A percentile compares a stretch with the other conserved stretches of the same genome.
Conservation (phyloP, 1,139 yeast genomes). For the Sugiyamaella grinbergsii region DNA sequence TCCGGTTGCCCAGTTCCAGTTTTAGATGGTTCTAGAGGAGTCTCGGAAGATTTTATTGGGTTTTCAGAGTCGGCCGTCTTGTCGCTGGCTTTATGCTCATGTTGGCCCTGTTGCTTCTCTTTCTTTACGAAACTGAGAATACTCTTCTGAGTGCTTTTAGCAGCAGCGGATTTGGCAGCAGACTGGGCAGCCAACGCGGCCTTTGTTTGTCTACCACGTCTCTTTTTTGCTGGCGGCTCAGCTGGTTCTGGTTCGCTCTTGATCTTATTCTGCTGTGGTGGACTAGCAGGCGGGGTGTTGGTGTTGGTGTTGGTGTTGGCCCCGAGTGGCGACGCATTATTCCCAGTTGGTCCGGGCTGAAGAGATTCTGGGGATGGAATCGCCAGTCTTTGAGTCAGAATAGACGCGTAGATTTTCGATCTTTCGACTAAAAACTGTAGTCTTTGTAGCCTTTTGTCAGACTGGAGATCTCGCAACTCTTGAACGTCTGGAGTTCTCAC, state of each 20-base stretch:
- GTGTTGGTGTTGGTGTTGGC: conserved; percentile 30
- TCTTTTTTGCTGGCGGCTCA: not conserved
- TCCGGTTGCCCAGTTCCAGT: conserved; percentile 56
- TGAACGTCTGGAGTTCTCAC: conserved; percentile 17
- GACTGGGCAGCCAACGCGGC: conserved; percentile 18
- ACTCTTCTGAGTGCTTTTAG: conserved; percentile 22
- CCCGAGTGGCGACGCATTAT: conserved; percentile 37
- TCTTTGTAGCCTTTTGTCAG: conserved; percentile 56
- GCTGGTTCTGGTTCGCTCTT: conserved; percentile 1
- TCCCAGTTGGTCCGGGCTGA: too few relatives aligned
- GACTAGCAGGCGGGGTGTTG: conserved; percentile 14
- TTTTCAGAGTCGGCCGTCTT: not conserved
- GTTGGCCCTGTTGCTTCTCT: conserved; percentile 5
- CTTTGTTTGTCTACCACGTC: conserved; percentile 15
- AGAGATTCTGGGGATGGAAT: conserved; percentile 35
- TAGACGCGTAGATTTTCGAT: conserved; percentile 80
- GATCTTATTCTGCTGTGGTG: not conserved
- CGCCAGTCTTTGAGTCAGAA: conserved; percentile 71
- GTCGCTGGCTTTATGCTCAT: conserved; percentile 1
- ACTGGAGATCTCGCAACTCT: conserved; percentile 27
- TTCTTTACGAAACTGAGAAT: conserved; percentile 24
- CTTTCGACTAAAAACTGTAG: conserved; percentile 74
- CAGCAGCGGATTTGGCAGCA: conserved; percentile 15
- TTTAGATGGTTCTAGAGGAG: conserved; percentile 7
- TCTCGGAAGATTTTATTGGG: not conserved